Conservation (phyloP, 169 alveolate genomes). For the Hammondia hammondi region DNA sequence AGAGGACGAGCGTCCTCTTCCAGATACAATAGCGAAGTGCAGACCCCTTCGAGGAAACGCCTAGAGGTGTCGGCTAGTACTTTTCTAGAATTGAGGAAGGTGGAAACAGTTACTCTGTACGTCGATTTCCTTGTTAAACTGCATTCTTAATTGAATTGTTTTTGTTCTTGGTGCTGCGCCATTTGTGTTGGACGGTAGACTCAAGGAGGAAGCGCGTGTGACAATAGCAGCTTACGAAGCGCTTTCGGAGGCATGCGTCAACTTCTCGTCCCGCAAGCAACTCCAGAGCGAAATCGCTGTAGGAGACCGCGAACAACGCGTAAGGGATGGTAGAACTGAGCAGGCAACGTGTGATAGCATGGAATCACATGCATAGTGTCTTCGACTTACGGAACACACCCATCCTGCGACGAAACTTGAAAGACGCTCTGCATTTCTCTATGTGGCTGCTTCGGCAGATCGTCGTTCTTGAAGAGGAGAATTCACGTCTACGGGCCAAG, state of each 20-base stretch:
- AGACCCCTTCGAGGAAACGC: background rate
- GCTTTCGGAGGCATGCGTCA: slow-evolving; percentile 44
- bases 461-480: slow-evolving; percentile 8
- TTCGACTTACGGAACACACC: too few relatives aligned
- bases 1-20: background rate
- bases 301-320: slow-evolving; percentile 12
- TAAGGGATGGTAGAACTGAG: background rate
- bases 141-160: too few relatives aligned
- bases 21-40: background rate
- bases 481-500: background rate
- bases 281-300: slow-evolving; percentile 53
- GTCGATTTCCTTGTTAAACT: too few relatives aligned
- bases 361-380: too few relatives aligned
- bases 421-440: background rate
- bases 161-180: too few relatives aligned
- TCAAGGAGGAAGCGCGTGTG: slow-evolving; percentile 60
- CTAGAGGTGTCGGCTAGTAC: background rate
- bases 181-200: background rate
- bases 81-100: background rate
- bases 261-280: slow-evolving; percentile 63
- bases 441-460: background rate
- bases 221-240: slow-evolving; percentile 64
- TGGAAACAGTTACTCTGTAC: too few relatives aligned
- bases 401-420: too few relatives aligned
- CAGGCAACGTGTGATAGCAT: background rate